Evolutionary conservation across 1,284 basidiomycete species (phyloP), one percentile per base, ranked within the genome.

Genomic region (Grifola frondosa): DNA sequence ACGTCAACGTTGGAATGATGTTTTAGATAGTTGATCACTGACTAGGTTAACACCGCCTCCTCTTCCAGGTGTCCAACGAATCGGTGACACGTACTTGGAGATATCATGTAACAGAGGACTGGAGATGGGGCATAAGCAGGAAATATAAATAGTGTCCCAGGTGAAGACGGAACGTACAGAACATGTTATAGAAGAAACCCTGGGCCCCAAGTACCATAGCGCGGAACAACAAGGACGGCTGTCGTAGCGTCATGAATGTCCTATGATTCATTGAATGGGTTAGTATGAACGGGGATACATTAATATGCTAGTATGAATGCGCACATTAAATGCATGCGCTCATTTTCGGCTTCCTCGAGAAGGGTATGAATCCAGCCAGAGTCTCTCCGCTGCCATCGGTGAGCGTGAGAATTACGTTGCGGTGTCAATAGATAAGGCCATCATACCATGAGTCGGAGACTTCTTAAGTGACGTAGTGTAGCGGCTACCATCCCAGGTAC

Each of bases 1-100:
- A 23, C 20, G 30, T 23, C 26, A 32, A 48, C 24, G 40, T n/a
- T n/a, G 37, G 21, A 32, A 30, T 56, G 44, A 53, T 29, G 37
- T 21, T 33, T 4, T 5, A 24, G 19, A 28, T 7, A 4, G 20
- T 20, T 59, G 5, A 17, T 13, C 17, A 62, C 75, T 54, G 44
- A 88, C 88, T 68, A 96, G 17, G 94, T 97, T 33, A 84, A 50
- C 5, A 96, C 91, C 4, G 95, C 95, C 66, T 98, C 94, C 69
- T 98, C 95, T 61, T 98, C 96, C 8, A 99, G 74, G 59, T 91
- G 73, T n/a, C 80, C 96, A 33, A 98, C 95, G 63, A 98, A 98
- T 23, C 96, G 88, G 67, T 98, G 96, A 50, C 90, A 92, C 1
- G 81, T 78, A 42, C 75, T 74, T 1, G 96, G 96, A 0, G 90